Conservation (phyloP, 1,139 yeast genomes). For the Hansenula sp. region DNA sequence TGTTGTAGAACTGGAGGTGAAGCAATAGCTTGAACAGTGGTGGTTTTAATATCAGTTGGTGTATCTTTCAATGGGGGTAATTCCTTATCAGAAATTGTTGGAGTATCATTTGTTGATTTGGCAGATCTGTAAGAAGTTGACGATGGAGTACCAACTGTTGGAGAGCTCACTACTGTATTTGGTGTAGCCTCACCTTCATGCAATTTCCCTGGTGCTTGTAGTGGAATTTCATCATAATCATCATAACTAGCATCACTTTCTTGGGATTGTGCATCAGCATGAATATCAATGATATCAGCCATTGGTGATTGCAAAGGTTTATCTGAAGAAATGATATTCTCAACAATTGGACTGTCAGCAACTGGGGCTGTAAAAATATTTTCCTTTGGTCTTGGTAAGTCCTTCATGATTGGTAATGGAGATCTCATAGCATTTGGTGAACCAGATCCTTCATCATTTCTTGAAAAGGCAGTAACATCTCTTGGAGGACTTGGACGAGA, state of each 20-base stretch:
- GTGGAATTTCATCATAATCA: not conserved
- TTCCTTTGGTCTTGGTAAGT: not conserved
- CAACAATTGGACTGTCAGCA: slow-evolving; percentile 6
- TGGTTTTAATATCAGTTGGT: not conserved
- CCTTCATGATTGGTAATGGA: slow-evolving; percentile 1
- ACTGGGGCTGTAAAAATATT: slow-evolving; percentile 12
- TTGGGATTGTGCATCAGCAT: slow-evolving; percentile 3
- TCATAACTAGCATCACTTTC: slow-evolving; percentile 6
- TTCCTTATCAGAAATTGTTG: not conserved
- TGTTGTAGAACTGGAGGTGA: not conserved
- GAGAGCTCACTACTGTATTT: not conserved
- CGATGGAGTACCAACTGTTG: not conserved
- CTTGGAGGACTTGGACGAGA: slow-evolving; percentile 17
- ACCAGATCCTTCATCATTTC: not conserved
- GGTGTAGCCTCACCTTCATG: slow-evolving; percentile 1
- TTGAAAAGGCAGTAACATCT: slow-evolving; percentile 13
- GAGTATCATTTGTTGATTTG: not conserved
- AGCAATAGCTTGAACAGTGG: not conserved
- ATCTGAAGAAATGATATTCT: not conserved
- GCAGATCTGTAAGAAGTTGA: not conserved
- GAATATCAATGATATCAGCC: not conserved
- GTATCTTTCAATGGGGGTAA: not conserved
- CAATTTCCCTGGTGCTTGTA: not conserved
- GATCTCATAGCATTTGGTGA: slow-evolving; percentile 1
- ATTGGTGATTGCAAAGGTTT: not conserved